These are phyloP conservation scores for Kwoniella pini DNA, from an alignment of 768 basidiomycete genomes.

Conservation along the genomic window DNA sequence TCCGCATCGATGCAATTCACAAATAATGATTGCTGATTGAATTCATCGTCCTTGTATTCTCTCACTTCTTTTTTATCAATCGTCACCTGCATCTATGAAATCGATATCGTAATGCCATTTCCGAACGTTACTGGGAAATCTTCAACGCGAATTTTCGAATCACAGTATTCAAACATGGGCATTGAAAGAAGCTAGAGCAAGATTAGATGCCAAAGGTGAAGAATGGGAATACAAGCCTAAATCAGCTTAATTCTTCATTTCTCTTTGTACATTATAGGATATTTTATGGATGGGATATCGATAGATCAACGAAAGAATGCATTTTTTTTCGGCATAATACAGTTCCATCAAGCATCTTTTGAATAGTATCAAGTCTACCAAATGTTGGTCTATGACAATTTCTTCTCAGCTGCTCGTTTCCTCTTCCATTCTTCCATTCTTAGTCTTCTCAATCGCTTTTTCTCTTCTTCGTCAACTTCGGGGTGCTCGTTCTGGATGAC, in stretches of 20 bases:
- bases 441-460: constrained; percentile 11
- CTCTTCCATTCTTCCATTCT: constrained; percentile 22
- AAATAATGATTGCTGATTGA: neutral
- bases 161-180: constrained; percentile 89
- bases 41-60: neutral
- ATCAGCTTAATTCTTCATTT: constrained; percentile 14
- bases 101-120: neutral
- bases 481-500: neutral
- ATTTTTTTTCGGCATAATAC: neutral
- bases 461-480: constrained; percentile 14
- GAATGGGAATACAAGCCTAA: constrained; percentile 74
- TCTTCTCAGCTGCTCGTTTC: constrained; percentile 10
- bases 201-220: constrained; percentile 93
- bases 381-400: too few relatives aligned
- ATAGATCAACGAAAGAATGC: neutral
- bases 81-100: too few relatives aligned
- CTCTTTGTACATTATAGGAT: too few relatives aligned
- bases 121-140: too few relatives aligned
- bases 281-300: neutral
- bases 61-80: neutral
- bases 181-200: constrained; percentile 77
- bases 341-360: too few relatives aligned
- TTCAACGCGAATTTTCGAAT: too few relatives aligned
- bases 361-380: too few relatives aligned
- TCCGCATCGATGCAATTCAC: constrained; percentile 11